Evolutionary conservation across 768 basidiomycete genomes (phyloP).

Genomic region (Leccinum imitatum): DNA sequence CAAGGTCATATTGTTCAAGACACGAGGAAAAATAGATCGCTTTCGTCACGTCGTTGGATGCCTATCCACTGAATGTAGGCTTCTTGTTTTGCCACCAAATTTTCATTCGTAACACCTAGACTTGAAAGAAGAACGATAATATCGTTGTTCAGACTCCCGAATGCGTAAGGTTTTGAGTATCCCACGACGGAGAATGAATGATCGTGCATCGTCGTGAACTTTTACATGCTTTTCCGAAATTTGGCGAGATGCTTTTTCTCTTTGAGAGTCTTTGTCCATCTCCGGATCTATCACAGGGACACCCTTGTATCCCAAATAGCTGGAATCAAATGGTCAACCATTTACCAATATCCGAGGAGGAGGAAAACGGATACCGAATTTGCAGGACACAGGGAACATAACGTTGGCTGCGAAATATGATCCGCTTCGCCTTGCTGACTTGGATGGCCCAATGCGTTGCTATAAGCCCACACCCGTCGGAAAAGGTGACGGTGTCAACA

Average conservation of each 20-base stretch:
- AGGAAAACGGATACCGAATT: slow-evolving; percentile 45
- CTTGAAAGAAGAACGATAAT: slow-evolving; percentile 65
- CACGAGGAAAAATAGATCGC: slow-evolving; percentile 60
- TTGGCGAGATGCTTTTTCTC: slow-evolving; percentile 47
- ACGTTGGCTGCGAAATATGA: slow-evolving; percentile 52
- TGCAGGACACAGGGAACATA: slow-evolving; percentile 66
- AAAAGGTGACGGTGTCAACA: slow-evolving; percentile 60
- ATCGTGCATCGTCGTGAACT: slow-evolving; percentile 56
- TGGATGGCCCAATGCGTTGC: slow-evolving; percentile 49
- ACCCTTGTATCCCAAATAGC: slow-evolving; percentile 72
- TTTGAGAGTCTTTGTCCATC: slow-evolving; percentile 37
- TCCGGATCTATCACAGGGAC: slow-evolving; percentile 65
- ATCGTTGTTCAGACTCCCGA: slow-evolving; percentile 68
- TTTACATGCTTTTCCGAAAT: slow-evolving; percentile 71
- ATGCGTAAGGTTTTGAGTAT: slow-evolving; percentile 60
- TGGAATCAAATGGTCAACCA: slow-evolving; percentile 21
- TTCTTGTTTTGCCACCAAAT: slow-evolving; percentile 52
- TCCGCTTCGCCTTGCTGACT: slow-evolving; percentile 52
- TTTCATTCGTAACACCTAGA: slow-evolving; percentile 57
- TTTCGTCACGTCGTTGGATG: slow-evolving; percentile 44
- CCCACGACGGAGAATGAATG: slow-evolving; percentile 68
- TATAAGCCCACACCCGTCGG: slow-evolving; percentile 70
- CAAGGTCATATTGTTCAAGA: slow-evolving; percentile 46
- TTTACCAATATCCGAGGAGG: not conserved
- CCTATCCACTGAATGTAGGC: slow-evolving; percentile 64